Percentiles rank a stretch among this genome's conserved stretches.
Evolutionary conservation across 2,329 filamentous ascomycete species (phyloP).

Genomic region (Pyrenochaeta sp.): DNA sequence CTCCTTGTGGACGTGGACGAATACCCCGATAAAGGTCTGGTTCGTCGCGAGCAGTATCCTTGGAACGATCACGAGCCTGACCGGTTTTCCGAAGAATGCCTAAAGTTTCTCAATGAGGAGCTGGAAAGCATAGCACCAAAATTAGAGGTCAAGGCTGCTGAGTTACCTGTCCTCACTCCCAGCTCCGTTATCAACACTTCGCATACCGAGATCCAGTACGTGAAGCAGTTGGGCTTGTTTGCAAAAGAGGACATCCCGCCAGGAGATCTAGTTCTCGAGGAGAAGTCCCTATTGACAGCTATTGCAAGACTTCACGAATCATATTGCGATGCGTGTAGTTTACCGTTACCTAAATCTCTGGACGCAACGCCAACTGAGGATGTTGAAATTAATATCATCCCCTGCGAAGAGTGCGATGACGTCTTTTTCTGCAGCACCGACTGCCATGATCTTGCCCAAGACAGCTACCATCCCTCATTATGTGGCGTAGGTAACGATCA

Average conservation of each 20-base stretch:
- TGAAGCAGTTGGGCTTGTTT: conserved; percentile 87
- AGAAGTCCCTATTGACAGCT: conserved; percentile 86
- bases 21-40: conserved; percentile 74
- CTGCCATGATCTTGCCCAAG: conserved; percentile 64
- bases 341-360: conserved; percentile 65
- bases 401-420: conserved; percentile 65
- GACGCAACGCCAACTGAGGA: conserved; percentile 10
- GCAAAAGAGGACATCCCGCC: conserved; percentile 81
- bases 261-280: conserved; percentile 78
- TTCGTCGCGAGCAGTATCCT: conserved; percentile 70
- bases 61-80: conserved; percentile 71
- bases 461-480: conserved; percentile 66
- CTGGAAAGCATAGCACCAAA: conserved; percentile 77
- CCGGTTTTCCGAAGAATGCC: conserved; percentile 61
- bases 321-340: conserved; percentile 89
- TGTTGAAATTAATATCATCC: conserved; percentile 28
- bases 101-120: conserved; percentile 75
- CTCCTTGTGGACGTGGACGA: conserved; percentile 55
- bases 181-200: conserved; percentile 41
- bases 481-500: conserved; percentile 65
- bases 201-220: conserved; percentile 63
- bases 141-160: conserved; percentile 78
- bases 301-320: conserved; percentile 88
- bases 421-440: conserved; percentile 67
- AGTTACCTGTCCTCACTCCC: conserved; percentile 71